Evolutionary conservation across 2,329 filamentous ascomycete species (phyloP).

Genomic region (Bipolaris zeicola): DNA sequence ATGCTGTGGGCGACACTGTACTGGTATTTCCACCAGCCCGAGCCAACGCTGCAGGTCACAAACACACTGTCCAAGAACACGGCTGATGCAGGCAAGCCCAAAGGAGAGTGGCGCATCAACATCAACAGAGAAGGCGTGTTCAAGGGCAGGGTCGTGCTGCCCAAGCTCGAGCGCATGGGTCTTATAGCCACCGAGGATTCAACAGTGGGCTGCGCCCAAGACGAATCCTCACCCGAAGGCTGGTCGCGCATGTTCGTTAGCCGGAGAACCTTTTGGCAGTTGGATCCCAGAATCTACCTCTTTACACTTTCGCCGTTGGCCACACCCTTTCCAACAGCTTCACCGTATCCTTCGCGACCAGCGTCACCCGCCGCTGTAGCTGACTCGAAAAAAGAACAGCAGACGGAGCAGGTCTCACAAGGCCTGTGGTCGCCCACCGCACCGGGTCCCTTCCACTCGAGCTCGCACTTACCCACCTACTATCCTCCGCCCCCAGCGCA

Average conservation of each 20-base stretch:
- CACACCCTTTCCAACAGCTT: constrained; percentile 55
- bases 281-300: constrained; percentile 83
- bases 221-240: constrained; percentile 66
- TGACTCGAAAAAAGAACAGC: constrained; percentile 33
- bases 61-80: constrained; percentile 69
- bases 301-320: constrained; percentile 75
- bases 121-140: constrained; percentile 89
- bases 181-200: constrained; percentile 78
- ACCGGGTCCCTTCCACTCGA: constrained; percentile 76
- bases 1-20: constrained; percentile 94
- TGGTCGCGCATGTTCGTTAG: constrained; percentile 86
- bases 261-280: constrained; percentile 86
- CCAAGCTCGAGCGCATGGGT: constrained; percentile 93
- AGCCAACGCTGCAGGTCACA: constrained; percentile 68
- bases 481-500: constrained; percentile 84
- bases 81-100: constrained; percentile 70
- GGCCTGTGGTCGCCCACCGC: constrained; percentile 50
- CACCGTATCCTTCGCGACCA: constrained; percentile 58
- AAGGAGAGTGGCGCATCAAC: constrained; percentile 83
- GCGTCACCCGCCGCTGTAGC: constrained; percentile 53
- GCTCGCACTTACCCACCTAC: constrained; percentile 86
- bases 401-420: constrained; percentile 39
- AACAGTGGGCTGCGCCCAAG: constrained; percentile 68
- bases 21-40: constrained; percentile 94
- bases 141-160: constrained; percentile 78